phyloP scores from a whole-genome alignment of 2,329 filamentous ascomycete species.

The Ramularia collo-cygni region DNA sequence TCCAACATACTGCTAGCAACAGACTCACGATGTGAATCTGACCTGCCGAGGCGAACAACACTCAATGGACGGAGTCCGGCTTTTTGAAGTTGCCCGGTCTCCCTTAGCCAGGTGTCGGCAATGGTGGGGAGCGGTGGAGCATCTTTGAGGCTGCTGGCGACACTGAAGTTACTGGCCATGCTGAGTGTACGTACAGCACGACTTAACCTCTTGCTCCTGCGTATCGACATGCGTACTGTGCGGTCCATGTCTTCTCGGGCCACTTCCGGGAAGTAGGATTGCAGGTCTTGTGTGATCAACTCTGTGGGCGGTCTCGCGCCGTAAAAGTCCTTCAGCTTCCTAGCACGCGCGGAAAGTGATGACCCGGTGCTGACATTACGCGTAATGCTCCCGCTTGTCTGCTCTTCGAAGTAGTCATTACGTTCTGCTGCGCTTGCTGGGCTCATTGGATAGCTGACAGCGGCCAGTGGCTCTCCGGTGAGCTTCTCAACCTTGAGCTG shows the following conservation, averaged over 20 bases:
- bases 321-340: conserved; percentile 72
- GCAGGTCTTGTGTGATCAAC: conserved; percentile 91
- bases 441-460: conserved; percentile 79
- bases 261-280: conserved; percentile 95
- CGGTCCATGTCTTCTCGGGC: conserved; percentile 90
- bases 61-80: conserved; percentile 53
- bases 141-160: conserved; percentile 85
- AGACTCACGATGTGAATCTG: conserved; percentile 69
- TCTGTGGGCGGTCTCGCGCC: conserved; percentile 91
- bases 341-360: conserved; percentile 36
- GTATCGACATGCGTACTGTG: conserved; percentile 85
- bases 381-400: conserved; percentile 15
- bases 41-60: conserved; percentile 51
- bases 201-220: conserved; percentile 83
- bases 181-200: conserved; percentile 88
- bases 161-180: conserved; percentile 87
- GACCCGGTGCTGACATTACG: conserved; percentile 29
- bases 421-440: conserved; percentile 63
- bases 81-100: conserved; percentile 42
- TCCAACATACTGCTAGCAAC: conserved; percentile 83
- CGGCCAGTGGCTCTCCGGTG: conserved; percentile 78
- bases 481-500: conserved; percentile 84
- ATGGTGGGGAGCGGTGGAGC: conserved; percentile 94
- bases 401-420: conserved; percentile 49
- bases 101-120: conserved; percentile 81